phyloP scores from a whole-genome alignment of 2,329 filamentous ascomycete genomes.

The Ophiostoma montium region DNA sequence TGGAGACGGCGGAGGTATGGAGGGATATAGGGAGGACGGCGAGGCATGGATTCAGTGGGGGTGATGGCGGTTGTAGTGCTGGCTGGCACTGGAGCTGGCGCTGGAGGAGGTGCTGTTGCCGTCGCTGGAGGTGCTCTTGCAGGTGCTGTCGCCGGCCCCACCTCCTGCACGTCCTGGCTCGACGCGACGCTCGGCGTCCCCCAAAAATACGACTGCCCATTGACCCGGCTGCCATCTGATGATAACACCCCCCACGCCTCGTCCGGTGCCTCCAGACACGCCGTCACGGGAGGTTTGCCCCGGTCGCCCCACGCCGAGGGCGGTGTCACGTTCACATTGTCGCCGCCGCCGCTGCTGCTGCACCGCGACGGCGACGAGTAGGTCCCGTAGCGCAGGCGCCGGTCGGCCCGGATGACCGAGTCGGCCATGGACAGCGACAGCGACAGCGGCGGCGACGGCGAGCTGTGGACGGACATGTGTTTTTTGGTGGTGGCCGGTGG shows the following conservation, averaged over 20 bases:
- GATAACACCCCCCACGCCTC: too few relatives aligned
- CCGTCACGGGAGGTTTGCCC: slow-evolving; percentile 8
- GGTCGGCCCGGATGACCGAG: not conserved
- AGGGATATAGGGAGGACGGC: not conserved
- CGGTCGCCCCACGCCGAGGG: slow-evolving; percentile 8
- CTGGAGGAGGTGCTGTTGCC: too few relatives aligned
- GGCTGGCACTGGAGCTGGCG: too few relatives aligned
- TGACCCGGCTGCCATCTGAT: too few relatives aligned
- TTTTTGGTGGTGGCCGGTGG: not conserved
- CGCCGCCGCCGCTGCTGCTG: not conserved
- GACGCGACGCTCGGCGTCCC: not conserved
- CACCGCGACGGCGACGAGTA: slow-evolving; percentile 6
- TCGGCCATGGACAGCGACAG: not conserved
- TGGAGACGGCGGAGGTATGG: not conserved
- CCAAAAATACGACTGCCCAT: slow-evolving; percentile 2
- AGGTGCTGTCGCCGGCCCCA: too few relatives aligned
- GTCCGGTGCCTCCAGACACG: slow-evolving; percentile 5
- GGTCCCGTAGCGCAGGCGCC: not conserved
- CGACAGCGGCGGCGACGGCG: slow-evolving; percentile 6
- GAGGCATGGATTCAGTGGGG: too few relatives aligned
- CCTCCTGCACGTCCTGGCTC: not conserved
- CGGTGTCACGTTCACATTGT: too few relatives aligned
- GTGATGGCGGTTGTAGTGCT: not conserved
- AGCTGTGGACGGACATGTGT: slow-evolving; percentile 4
- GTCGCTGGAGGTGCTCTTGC: too few relatives aligned